These are phyloP conservation scores for Penicillium sp. DNA, from an alignment of 2,329 filamentous ascomycete genomes.

Conservation along the genomic window DNA sequence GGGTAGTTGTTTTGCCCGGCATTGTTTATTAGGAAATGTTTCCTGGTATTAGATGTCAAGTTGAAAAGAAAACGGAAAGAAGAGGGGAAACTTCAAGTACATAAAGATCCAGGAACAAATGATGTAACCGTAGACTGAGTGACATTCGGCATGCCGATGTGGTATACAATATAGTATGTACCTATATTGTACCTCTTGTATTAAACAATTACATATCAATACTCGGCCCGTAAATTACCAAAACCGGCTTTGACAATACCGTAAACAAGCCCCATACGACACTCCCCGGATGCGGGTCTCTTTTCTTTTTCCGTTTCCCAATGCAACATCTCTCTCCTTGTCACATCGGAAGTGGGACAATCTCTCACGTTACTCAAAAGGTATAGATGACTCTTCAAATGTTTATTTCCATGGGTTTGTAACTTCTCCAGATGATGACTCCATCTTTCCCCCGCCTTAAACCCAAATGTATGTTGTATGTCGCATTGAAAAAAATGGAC, in stretches of 20 bases:
- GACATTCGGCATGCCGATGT: conserved; percentile 26
- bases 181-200: not conserved
- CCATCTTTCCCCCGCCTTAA: not conserved
- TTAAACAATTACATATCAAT: not conserved
- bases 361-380: not conserved
- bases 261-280: conserved; percentile 14
- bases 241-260: not conserved
- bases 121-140: conserved; percentile 21
- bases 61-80: not conserved
- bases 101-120: conserved; percentile 11
- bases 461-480: not conserved
- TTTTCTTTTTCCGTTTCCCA: not conserved
- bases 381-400: not conserved
- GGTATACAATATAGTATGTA: conserved; percentile 6
- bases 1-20: conserved; percentile 35
- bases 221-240: not conserved
- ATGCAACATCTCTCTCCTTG: conserved; percentile 5
- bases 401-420: not conserved
- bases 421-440: not conserved
- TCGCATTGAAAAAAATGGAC: conserved; percentile 4
- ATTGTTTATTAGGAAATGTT: conserved; percentile 26
- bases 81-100: not conserved
- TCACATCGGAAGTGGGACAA: conserved; percentile 2
- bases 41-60: not conserved
- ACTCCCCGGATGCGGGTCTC: conserved; percentile 17